These are phyloP conservation scores for Cercis canadensis DNA, from an alignment of 306 rosid genomes.

Conservation along the genomic window DNA sequence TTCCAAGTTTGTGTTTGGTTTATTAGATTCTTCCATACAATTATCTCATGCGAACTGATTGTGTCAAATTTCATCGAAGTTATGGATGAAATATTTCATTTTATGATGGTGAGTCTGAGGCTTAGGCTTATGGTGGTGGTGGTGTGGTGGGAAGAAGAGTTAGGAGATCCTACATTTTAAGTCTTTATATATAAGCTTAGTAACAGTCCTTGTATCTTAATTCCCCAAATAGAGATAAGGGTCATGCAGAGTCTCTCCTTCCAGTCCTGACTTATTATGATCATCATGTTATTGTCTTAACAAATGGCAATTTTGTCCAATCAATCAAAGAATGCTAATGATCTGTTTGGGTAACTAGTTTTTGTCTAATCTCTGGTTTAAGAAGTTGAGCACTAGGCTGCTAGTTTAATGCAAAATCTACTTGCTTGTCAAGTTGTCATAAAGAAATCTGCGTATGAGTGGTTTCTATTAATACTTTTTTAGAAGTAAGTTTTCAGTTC, in stretches of 20 bases:
- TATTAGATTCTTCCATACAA: neutral
- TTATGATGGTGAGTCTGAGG: neutral
- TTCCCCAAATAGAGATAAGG: neutral
- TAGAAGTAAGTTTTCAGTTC: too few species aligned
- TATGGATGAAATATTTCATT: constrained; percentile 5
- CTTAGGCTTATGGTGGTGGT: constrained; percentile 6
- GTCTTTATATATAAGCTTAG: neutral
- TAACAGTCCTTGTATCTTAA: too few species aligned
- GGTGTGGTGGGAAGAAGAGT: neutral
- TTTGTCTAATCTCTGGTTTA: too few species aligned
- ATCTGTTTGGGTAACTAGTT: neutral
- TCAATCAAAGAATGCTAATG: neutral
- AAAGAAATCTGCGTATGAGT: too few species aligned
- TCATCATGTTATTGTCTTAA: neutral
- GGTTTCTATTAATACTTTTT: too few species aligned
- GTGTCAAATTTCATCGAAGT: neutral
- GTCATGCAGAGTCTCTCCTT: constrained; percentile 16
- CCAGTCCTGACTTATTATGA: neutral
- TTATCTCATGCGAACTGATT: neutral
- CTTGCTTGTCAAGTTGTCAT: too few species aligned
- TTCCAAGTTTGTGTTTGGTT: neutral
- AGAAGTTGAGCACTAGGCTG: too few species aligned
- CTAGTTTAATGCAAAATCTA: too few species aligned
- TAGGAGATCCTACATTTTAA: constrained; percentile 14
- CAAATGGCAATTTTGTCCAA: too few species aligned